These are phyloP conservation scores for Phytopythium chamaehyphon DNA, from an alignment of 352 stramenopile species.

Conservation along the genomic window DNA sequence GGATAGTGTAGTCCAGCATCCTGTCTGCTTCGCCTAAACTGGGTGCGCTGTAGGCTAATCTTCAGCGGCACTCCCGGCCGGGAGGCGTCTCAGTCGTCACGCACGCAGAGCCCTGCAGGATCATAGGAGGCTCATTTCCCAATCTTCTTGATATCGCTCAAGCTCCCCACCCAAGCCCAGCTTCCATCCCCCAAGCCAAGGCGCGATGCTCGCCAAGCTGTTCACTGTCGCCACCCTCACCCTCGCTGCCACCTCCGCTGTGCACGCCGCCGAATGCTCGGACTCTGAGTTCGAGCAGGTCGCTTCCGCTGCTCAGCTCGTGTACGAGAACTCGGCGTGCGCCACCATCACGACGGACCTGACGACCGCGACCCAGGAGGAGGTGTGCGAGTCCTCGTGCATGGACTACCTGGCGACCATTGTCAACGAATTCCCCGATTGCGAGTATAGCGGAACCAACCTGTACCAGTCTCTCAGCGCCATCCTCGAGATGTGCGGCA, in stretches of 20 bases:
- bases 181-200: not conserved
- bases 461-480: not conserved
- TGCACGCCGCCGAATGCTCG: not conserved
- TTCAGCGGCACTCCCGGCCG: too few relatives aligned
- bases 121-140: not conserved
- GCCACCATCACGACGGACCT: conserved; percentile 2
- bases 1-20: too few relatives aligned
- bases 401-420: conserved; percentile 5
- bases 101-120: too few relatives aligned
- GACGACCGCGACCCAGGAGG: conserved; percentile 1
- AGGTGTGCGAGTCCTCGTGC: conserved; percentile 4
- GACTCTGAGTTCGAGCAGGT: not conserved
- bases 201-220: not conserved
- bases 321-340: conserved; percentile 5
- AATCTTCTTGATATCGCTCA: not conserved
- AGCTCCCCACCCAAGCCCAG: not conserved
- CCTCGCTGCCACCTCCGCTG: not conserved
- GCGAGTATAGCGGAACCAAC: conserved; percentile 3
- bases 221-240: not conserved
- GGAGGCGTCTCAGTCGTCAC: too few relatives aligned
- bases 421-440: conserved; percentile 5
- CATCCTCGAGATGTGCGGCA: conserved; percentile 1
- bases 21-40: too few relatives aligned
- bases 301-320: not conserved
- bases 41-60: too few relatives aligned